phyloP scores from a whole-genome alignment of 2,329 filamentous ascomycete species.

The Penicillium sp. region DNA sequence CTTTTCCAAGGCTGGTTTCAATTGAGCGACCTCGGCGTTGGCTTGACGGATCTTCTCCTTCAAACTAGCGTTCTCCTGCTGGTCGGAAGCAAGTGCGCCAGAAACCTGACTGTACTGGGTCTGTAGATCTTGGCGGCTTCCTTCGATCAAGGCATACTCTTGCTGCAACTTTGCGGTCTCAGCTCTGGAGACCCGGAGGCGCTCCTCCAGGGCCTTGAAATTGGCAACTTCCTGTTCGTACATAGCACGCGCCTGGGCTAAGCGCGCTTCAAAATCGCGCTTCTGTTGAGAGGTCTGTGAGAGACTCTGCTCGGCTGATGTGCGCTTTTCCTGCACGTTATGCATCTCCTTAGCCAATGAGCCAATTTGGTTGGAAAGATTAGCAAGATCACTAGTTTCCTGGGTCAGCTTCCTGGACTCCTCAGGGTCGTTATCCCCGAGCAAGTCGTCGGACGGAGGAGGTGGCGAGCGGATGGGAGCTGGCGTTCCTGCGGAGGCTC shows the following conservation, averaged over 20 bases:
- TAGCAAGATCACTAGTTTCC: constrained; percentile 88
- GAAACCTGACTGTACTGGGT: constrained; percentile 72
- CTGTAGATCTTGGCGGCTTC: constrained; percentile 71
- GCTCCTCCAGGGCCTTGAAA: constrained; percentile 77
- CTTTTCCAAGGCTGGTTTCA: constrained; percentile 91
- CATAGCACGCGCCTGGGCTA: constrained; percentile 76
- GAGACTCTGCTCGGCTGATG: constrained; percentile 71
- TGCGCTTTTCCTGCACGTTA: constrained; percentile 77
- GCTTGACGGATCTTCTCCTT: constrained; percentile 82
- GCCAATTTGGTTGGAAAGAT: constrained; percentile 91
- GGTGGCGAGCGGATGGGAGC: constrained; percentile 37
- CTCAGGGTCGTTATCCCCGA: constrained; percentile 86
- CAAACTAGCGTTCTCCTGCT: constrained; percentile 76
- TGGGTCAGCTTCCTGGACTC: constrained; percentile 80
- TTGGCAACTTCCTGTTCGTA: constrained; percentile 93
- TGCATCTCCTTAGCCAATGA: constrained; percentile 91
- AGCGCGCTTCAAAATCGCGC: constrained; percentile 81
- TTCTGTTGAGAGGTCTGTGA: constrained; percentile 79
- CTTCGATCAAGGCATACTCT: constrained; percentile 78
- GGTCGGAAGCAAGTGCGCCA: constrained; percentile 72
- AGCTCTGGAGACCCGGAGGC: constrained; percentile 65
- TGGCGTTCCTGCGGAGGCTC: constrained; percentile 44
- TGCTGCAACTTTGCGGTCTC: constrained; percentile 80
- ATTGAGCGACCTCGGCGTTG: constrained; percentile 73
- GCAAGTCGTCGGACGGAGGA: constrained; percentile 67